Evolutionary conservation across 352 stramenopile genomes (phyloP).

Genomic region (Aphanomyces euteiches): DNA sequence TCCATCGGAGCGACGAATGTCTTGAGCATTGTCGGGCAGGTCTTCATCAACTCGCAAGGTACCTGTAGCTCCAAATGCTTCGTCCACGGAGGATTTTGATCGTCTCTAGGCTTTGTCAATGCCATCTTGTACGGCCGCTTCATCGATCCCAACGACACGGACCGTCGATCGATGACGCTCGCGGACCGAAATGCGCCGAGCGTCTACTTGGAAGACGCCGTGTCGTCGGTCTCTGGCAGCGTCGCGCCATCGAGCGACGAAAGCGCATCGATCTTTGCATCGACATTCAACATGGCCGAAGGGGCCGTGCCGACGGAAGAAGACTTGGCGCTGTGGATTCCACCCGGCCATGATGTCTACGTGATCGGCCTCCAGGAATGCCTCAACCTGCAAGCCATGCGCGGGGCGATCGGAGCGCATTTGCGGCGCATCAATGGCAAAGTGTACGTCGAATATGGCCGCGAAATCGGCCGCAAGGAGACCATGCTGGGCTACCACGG

Average conservation of each 20-base stretch:
- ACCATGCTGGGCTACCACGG: constrained; percentile 81
- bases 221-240: constrained; percentile 40
- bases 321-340: constrained; percentile 66
- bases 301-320: constrained; percentile 8
- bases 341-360: constrained; percentile 80
- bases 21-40: constrained; percentile 2
- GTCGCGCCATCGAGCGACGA: constrained; percentile 49
- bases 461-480: constrained; percentile 75
- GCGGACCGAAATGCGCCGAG: neutral
- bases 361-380: constrained; percentile 90
- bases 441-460: constrained; percentile 72
- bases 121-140: constrained; percentile 18
- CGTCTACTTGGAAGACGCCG: constrained; percentile 7
- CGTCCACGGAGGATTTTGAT: too few relatives aligned
- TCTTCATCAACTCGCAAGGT: constrained; percentile 12
- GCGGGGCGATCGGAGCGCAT: constrained; percentile 61
- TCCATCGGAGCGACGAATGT: neutral
- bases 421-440: constrained; percentile 48
- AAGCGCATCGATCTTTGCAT: constrained; percentile 24
- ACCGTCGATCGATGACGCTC: neutral
- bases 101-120: neutral
- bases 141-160: neutral
- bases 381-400: constrained; percentile 73
- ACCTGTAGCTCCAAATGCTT: too few relatives aligned
- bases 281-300: constrained; percentile 26